A percentile compares a stretch with the other conserved stretches of the same genome.
These are phyloP conservation scores for Lolium perenne DNA, from an alignment of 176 grass and related monocot species.

Conservation along the genomic window DNA sequence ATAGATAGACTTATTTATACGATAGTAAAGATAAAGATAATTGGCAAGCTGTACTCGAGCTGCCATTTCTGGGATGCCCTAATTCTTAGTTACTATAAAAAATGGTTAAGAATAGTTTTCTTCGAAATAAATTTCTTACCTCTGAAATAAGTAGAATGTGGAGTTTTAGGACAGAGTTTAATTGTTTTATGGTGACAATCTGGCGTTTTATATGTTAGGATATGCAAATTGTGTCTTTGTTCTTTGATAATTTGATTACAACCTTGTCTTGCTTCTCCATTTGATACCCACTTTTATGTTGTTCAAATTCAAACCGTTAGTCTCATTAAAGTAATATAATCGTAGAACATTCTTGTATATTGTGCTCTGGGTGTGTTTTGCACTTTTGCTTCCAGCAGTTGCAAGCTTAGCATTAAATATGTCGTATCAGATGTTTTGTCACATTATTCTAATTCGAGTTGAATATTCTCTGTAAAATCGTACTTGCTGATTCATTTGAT, in stretches of 20 bases:
- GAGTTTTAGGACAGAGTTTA: neutral
- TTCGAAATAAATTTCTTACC: neutral
- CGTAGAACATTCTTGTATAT: constrained; percentile 18
- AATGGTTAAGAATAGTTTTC: constrained; percentile 18
- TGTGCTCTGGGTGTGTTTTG: neutral
- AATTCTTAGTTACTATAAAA: constrained; percentile 3
- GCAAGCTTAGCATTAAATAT: constrained; percentile 17
- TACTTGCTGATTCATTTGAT: constrained; percentile 4
- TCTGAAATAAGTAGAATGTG: neutral
- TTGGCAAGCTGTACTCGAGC: constrained; percentile 1
- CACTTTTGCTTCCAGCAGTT: neutral
- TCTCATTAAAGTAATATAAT: neutral
- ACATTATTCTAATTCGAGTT: constrained; percentile 10
- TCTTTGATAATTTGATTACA: constrained; percentile 1
- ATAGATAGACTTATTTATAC: too few relatives aligned
- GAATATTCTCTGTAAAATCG: neutral
- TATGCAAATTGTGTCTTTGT: neutral
- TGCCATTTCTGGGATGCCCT: neutral
- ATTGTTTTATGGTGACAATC: neutral
- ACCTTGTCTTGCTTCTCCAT: neutral
- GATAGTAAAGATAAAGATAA: neutral
- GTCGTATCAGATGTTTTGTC: neutral
- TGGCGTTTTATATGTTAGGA: neutral
- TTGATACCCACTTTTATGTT: neutral
- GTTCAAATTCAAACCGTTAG: constrained; percentile 17